phyloP scores from a whole-genome alignment of 1,284 basidiomycete genomes.

The Thecaphora thlaspeos region DNA sequence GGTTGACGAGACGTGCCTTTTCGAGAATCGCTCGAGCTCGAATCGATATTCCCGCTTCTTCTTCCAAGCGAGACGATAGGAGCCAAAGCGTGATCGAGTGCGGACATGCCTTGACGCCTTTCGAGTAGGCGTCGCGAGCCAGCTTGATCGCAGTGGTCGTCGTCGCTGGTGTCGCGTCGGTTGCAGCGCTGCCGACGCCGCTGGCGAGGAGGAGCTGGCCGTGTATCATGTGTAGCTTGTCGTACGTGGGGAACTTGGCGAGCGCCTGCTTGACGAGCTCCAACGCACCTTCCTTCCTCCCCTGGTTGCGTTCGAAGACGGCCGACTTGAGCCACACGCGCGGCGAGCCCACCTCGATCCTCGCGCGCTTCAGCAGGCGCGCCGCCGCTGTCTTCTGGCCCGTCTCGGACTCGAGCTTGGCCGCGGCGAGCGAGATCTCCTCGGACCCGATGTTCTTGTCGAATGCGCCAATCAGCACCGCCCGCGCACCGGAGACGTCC shows the following conservation, averaged over 20 bases:
- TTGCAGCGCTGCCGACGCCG: background rate
- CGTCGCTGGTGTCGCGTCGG: background rate
- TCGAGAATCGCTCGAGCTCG: slow-evolving; percentile 90
- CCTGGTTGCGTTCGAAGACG: slow-evolving; percentile 87
- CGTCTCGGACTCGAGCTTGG: slow-evolving; percentile 92
- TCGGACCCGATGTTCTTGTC: slow-evolving; percentile 94
- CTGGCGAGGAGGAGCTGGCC: slow-evolving; percentile 71
- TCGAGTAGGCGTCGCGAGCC: slow-evolving; percentile 58
- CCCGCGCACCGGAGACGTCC: slow-evolving; percentile 81
- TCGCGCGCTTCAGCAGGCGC: slow-evolving; percentile 80
- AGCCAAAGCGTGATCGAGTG: slow-evolving; percentile 84
- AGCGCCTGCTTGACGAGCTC: slow-evolving; percentile 73
- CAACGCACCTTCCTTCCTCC: slow-evolving; percentile 71
- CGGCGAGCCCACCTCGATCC: slow-evolving; percentile 84
- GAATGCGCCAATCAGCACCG: slow-evolving; percentile 84
- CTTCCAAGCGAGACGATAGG: slow-evolving; percentile 80
- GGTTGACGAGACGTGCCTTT: slow-evolving; percentile 80
- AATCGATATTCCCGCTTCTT: slow-evolving; percentile 81
- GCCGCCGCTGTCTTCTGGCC: slow-evolving; percentile 81
- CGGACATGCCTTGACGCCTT: slow-evolving; percentile 78
- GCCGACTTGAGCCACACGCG: slow-evolving; percentile 98
- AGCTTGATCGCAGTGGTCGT: slow-evolving; percentile 3
- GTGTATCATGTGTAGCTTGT: slow-evolving; percentile 94
- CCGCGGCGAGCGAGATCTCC: slow-evolving; percentile 93
- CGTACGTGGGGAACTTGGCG: slow-evolving; percentile 76